Base-by-base conservation (phyloP, 148 eudicot genomes). In the Pouteria glomerata region DNA sequence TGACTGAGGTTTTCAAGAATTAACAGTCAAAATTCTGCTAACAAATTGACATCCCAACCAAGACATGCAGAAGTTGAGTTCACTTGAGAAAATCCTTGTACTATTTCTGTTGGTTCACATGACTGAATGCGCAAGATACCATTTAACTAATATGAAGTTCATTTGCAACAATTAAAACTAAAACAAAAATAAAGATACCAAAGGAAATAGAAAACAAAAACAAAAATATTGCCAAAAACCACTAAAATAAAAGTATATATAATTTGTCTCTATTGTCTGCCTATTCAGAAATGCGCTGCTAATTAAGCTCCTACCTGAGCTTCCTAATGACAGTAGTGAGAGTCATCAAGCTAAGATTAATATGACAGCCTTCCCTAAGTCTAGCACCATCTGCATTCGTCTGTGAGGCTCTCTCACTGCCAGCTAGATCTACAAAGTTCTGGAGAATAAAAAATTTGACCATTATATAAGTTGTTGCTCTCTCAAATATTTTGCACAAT, bases 381-480 rank as follows among this genome's bases (percentile, higher is more conserved):
- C 99, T 87, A 62, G 87, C 89, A 39, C 99, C 99, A 55, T 92
- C 99, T 30, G 94, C 86, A 74, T 89, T 85, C 57, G 99, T 89
- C 74, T 92, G 99, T 53, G 99, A 84, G 63, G 97, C 97, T 73
- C 97, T 85, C 70, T 95, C 99, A 81, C 99, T 95, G 39, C 99
- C 99, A 39, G 99, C 99, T 78, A 95, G 82, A 79, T 95, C 99
- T 2, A 95, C 99, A 62, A 95, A 90, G 79, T 90, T 95, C 99
- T 92, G 90, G 75, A 76, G 23, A 50, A 72, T 26, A 69, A 7
- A n/a, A 16, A 21, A 64, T 64, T 3, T 23, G 48, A 47, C 12
- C 44, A 27, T 50, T 18, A 7, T 23, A 19, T 26, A 60, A 68
- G 35, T 57, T 13, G 31, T n/a, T 4, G 30, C 27, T 30, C 15